Evolutionary conservation across 352 stramenopile species (phyloP).

Genomic region (Globisporangium irregulare): DNA sequence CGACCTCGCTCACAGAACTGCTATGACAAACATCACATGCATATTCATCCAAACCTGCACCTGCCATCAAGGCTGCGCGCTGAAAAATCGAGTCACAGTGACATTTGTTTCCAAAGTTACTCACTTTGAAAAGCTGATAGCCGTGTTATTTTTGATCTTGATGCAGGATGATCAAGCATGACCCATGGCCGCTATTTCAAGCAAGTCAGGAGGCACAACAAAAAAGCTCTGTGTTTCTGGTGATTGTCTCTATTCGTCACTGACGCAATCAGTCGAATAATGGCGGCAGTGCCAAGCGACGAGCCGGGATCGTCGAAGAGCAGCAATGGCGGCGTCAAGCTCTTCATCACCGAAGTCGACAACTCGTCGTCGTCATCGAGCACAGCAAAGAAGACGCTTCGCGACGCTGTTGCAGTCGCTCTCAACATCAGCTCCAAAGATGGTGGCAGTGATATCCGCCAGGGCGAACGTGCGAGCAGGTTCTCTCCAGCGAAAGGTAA

Average conservation of each 20-base stretch:
- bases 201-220: neutral
- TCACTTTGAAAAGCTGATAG: slow-evolving; percentile 1
- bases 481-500: slow-evolving; percentile 4
- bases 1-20: neutral
- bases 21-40: neutral
- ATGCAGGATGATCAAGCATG: neutral
- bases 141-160: slow-evolving; percentile 4
- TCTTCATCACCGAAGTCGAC: slow-evolving; percentile 37
- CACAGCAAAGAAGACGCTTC: neutral
- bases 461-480: slow-evolving; percentile 9
- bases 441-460: neutral
- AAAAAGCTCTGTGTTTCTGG: neutral
- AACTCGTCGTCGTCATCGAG: neutral
- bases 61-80: neutral
- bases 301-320: neutral
- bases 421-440: slow-evolving; percentile 7
- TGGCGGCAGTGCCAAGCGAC: neutral
- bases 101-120: neutral
- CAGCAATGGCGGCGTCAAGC: slow-evolving; percentile 13
- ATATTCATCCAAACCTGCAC: neutral
- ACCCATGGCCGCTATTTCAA: slow-evolving; percentile 1
- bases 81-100: neutral
- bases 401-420: neutral
- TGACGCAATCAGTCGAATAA: neutral
- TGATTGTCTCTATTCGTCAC: neutral